Conservation (phyloP, 139 green algal genomes). For the Dunaliella sp. region DNA sequence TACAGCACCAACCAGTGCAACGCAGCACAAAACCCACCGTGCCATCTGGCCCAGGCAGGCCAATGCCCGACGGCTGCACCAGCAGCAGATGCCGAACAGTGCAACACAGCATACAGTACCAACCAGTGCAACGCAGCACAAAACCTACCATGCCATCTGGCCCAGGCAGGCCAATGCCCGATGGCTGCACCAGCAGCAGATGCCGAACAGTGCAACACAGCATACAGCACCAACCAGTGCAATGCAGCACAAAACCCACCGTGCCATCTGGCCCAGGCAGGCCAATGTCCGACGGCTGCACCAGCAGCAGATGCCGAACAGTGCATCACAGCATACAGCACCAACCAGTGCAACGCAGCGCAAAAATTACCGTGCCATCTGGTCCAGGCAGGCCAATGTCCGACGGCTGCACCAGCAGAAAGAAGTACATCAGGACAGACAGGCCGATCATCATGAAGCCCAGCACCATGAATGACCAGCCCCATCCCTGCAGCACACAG, state of each 20-base stretch:
- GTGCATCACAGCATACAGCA: constrained; percentile 18
- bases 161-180: constrained; percentile 59
- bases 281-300: constrained; percentile 77
- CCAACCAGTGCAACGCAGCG: not conserved
- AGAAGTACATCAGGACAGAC: constrained; percentile 62
- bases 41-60: not conserved
- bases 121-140: not conserved
- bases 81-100: too few species aligned
- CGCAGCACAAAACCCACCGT: not conserved
- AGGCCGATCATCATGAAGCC: constrained; percentile 57
- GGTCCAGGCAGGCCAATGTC: constrained; percentile 59
- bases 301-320: constrained; percentile 80
- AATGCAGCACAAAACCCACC: not conserved
- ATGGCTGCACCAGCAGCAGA: constrained; percentile 80
- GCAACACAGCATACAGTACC: not conserved
- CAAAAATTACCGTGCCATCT: not conserved
- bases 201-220: constrained; percentile 48
- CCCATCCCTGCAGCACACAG: constrained; percentile 82
- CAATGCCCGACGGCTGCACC: too few species aligned
- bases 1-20: not conserved
- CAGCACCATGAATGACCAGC: constrained; percentile 86
- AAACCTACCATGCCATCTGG: not conserved
- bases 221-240: not conserved
- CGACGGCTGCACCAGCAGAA: constrained; percentile 80
- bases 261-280: not conserved